Evolutionary conservation across 1,284 basidiomycete genomes (phyloP), one percentile per base, ranked within the genome.

Genomic region (Naganishia liquefaciens): DNA sequence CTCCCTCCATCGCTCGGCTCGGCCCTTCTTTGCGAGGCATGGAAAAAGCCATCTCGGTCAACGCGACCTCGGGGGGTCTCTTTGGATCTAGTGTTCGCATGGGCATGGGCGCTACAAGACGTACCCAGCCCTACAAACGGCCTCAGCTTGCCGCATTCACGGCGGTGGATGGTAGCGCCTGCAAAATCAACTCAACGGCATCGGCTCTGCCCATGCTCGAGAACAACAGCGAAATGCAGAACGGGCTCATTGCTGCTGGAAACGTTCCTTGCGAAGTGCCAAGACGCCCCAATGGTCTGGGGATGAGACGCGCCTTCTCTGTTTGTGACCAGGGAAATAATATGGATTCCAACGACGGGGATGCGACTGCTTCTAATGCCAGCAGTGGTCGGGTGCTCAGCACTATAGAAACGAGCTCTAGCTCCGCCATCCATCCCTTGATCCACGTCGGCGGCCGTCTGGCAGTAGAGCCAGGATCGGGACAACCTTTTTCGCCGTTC

Each of bases 261-360:
- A 10, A 39, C 23, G 30, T 25, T 27, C 43, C 33, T 47, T n/a
- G 19, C 10, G 30, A 42, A 11, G 21, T n/a, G n/a, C 57, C 37
- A 7, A 50, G 49, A 40, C 46, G 55, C 23, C 54, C 17, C 21
- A 28, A 27, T 58, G 51, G 23, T 19, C 60, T 42, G 17, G 42
- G 71, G 1, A 77, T 80, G 75, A 72, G 78, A 50, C 70, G 79
- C 43, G 76, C 77, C 2, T 75, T 71, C 65, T 79, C 79, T 0
- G 75, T 79, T 1, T 76, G 74, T 67, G 75, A 77, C 58, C 76
- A 76, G 54, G 52, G 51, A 7, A 43, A 52, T 57, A 63, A 67
- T 70, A 39, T 64, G 58, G 51, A 68, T 68, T 49, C 53, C 39
- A 21, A 37, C 67, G 42, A 62, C 66, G 42, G 71, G 73, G 33